phyloP scores from a whole-genome alignment of 495 filamentous ascomycete species.

The Annulohypoxylon moriforme region DNA sequence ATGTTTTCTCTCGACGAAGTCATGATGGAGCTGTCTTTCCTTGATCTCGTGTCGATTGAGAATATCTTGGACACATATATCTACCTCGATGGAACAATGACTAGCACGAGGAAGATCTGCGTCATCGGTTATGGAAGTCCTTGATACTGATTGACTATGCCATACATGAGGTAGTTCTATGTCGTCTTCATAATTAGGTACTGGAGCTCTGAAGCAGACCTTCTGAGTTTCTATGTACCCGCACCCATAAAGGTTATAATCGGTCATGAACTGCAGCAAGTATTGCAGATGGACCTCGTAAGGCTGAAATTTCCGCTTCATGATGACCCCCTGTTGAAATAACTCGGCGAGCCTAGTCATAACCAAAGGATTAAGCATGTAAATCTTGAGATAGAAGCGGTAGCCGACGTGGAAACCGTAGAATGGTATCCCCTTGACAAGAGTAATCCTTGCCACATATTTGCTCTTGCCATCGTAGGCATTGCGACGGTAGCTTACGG shows the following conservation, averaged over 20 bases:
- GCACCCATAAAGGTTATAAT: slow-evolving; percentile 96
- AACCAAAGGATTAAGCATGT: slow-evolving; percentile 84
- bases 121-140: slow-evolving; percentile 67
- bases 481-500: slow-evolving; percentile 82
- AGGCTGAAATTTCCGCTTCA: slow-evolving; percentile 85
- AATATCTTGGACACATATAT: slow-evolving; percentile 89
- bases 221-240: slow-evolving; percentile 74
- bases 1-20: slow-evolving; percentile 81
- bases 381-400: slow-evolving; percentile 90
- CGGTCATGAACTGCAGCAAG: slow-evolving; percentile 95
- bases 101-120: slow-evolving; percentile 77
- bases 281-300: slow-evolving; percentile 94
- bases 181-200: slow-evolving; percentile 72
- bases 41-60: slow-evolving; percentile 80
- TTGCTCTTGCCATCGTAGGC: slow-evolving; percentile 70
- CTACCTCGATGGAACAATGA: slow-evolving; percentile 88
- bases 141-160: slow-evolving; percentile 74
- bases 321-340: slow-evolving; percentile 83
- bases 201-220: slow-evolving; percentile 76
- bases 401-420: slow-evolving; percentile 96
- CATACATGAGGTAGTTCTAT: slow-evolving; percentile 72
- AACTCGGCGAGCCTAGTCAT: slow-evolving; percentile 87
- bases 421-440: slow-evolving; percentile 94
- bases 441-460: slow-evolving; percentile 88
- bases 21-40: slow-evolving; percentile 82